These are phyloP conservation scores for Ceratocystis huliohia DNA, from an alignment of 2,329 filamentous ascomycete species.

Conservation along the genomic window DNA sequence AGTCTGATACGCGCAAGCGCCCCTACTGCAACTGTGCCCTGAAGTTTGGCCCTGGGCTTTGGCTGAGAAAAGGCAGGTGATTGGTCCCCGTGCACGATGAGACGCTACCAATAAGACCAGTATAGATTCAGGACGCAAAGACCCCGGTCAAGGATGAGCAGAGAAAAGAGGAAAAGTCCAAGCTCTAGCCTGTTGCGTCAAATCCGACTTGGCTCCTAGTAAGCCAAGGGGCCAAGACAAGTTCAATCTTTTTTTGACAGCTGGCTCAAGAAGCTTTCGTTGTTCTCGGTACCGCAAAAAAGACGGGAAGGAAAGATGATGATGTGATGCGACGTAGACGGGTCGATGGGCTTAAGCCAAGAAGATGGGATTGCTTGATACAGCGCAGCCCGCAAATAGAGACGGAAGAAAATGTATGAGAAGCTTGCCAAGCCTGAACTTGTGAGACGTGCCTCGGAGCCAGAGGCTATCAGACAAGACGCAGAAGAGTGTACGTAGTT, in stretches of 20 bases:
- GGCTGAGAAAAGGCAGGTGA: neutral
- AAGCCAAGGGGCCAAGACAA: conserved; percentile 6
- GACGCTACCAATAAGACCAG: neutral
- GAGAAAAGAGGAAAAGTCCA: neutral
- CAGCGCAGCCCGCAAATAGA: no score
- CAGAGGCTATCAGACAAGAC: neutral
- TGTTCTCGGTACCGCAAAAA: neutral
- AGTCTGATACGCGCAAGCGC: neutral
- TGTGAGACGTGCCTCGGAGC: neutral
- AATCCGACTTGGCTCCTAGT: neutral
- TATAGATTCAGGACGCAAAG: neutral
- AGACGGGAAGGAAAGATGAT: neutral
- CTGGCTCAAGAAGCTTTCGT: neutral
- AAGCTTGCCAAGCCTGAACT: neutral
- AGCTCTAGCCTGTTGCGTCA: neutral
- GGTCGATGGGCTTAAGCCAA: neutral
- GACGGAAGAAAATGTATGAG: neutral
- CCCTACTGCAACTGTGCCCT: neutral
- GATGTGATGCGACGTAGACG: neutral
- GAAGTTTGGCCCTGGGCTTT: neutral
- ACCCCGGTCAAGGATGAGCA: neutral
- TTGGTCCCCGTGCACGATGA: conserved; percentile 4
- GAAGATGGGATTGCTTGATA: neutral
- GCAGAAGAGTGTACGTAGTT: neutral
- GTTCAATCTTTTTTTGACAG: neutral